These are phyloP conservation scores for Antarctomyces pellizariae DNA, from an alignment of 495 filamentous ascomycete genomes.

Conservation along the genomic window DNA sequence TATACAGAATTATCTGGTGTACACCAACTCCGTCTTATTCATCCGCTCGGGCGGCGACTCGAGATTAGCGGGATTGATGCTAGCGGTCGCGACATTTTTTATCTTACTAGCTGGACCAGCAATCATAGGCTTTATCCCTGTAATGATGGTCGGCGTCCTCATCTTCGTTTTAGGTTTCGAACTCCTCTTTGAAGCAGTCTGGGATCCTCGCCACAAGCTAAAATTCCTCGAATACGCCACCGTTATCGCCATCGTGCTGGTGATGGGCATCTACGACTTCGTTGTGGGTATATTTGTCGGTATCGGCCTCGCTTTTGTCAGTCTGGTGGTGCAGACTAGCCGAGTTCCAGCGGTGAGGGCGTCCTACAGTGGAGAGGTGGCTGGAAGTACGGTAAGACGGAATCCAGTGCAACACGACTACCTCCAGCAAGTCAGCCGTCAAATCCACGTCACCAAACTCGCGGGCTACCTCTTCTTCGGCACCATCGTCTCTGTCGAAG, in stretches of 20 bases:
- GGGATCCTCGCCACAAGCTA: conserved; percentile 69
- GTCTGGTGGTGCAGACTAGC: conserved; percentile 76
- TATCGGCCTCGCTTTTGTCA: conserved; percentile 76
- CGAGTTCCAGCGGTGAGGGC: conserved; percentile 68
- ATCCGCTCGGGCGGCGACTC: conserved; percentile 76
- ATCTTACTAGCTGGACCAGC: conserved; percentile 67
- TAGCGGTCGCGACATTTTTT: conserved; percentile 56
- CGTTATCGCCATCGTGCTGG: conserved; percentile 74
- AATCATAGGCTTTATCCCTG: conserved; percentile 80
- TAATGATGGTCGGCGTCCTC: conserved; percentile 86
- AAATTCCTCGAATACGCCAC: conserved; percentile 74
- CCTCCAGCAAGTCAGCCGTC: conserved; percentile 58
- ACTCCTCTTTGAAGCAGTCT: conserved; percentile 63
- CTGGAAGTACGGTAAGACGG: conserved; percentile 74
- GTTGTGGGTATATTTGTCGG: conserved; percentile 81
- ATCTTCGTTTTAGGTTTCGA: conserved; percentile 92
- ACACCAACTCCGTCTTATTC: conserved; percentile 88
- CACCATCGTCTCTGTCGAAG: conserved; percentile 84
- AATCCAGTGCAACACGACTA: conserved; percentile 78
- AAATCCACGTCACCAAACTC: conserved; percentile 77
- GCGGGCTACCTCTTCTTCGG: conserved; percentile 90
- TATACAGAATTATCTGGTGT: conserved; percentile 95
- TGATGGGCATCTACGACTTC: conserved; percentile 94
- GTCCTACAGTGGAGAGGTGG: conserved; percentile 63
- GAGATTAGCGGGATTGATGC: conserved; percentile 63